Evolutionary conservation across 495 filamentous ascomycete species (phyloP).

Genomic region (Beverwykella pulmonaria): DNA sequence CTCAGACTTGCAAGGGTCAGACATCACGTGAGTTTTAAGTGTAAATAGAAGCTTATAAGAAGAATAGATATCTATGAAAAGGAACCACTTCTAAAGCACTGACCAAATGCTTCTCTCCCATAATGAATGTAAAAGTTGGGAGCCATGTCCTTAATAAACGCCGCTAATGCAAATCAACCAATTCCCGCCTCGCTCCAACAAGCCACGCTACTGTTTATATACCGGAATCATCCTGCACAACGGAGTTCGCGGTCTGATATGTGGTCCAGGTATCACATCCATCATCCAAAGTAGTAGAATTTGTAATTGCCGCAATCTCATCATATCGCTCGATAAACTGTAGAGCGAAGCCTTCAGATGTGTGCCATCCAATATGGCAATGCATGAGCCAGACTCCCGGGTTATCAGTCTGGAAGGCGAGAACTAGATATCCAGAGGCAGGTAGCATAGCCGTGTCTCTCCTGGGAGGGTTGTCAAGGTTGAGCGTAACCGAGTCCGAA

Average conservation of each 20-base stretch:
- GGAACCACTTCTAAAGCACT: neutral
- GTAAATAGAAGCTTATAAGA: neutral
- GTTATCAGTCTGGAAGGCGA: conserved; percentile 30
- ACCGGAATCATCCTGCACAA: conserved; percentile 23
- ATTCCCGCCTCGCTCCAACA: neutral
- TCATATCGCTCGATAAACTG: conserved; percentile 22
- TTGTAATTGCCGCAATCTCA: conserved; percentile 13
- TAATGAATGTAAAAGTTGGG: neutral
- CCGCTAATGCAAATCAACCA: neutral
- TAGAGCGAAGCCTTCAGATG: conserved; percentile 13
- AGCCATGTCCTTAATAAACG: neutral
- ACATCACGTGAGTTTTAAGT: neutral
- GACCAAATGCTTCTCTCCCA: neutral
- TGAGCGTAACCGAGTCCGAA: conserved; percentile 6
- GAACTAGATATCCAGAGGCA: conserved; percentile 15
- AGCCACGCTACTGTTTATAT: neutral
- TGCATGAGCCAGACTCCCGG: conserved; percentile 28
- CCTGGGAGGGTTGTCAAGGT: conserved; percentile 21
- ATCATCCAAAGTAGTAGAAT: neutral
- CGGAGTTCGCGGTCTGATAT: neutral
- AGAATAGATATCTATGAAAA: neutral
- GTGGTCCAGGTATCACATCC: conserved; percentile 13
- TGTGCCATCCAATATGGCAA: conserved; percentile 33
- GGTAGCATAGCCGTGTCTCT: conserved; percentile 21
- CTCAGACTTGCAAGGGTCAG: too few species aligned